Base-by-base conservation (phyloP, 2,329 filamentous ascomycete species). In the Neurospora crassa region DNA sequence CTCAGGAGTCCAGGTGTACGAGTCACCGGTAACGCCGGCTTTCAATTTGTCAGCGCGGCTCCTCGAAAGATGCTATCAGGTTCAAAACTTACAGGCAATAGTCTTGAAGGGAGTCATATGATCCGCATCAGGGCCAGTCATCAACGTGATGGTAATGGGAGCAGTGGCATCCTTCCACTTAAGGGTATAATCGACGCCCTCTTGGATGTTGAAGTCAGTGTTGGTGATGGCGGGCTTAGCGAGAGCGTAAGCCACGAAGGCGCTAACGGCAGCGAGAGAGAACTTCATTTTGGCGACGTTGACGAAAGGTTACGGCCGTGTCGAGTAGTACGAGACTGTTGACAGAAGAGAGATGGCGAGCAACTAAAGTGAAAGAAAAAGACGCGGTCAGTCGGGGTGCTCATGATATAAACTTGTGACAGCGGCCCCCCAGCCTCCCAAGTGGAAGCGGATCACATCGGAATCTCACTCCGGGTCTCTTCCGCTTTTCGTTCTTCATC, bases 131-230 rank as follows among this genome's bases (percentile, higher is more conserved):
- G 77, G 43, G 67, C 84, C 84, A 40, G 78, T 77, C 78, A 82
- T 79, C 69, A 86, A 76, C 20, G 71, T 77, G 69, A 86, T 77
- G 71, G 81, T 83, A 72, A 85, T 83, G 14, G 82, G 78, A 47
- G 83, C 83, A 4, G 73, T 69, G 42, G 80, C 81, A 40, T 78
- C 79, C 68, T 72, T 42, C 84, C 84, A 86, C 69, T 77, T 83
- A 72, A 86, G 78, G 70, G 78, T 80, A 77, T 85, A 85, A 69
- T 82, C 76, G 76, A 78, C 40, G 73, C 82, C 83, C 71, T 80
- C 79, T 59, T 73, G 63, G 70, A 85, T 73, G 43, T 76, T 45
- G 70, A 75, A 80, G 41, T 67, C 68, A 70, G 69, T 73, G 77
- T 81, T 81, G 76, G 77, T 78, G 71, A 81, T 76, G 11, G 72